Percentiles rank a stretch among this genome's conserved stretches.
Evolutionary conservation across 257 asterid species (phyloP).

Genomic region (Nicotiana obtusifolia): DNA sequence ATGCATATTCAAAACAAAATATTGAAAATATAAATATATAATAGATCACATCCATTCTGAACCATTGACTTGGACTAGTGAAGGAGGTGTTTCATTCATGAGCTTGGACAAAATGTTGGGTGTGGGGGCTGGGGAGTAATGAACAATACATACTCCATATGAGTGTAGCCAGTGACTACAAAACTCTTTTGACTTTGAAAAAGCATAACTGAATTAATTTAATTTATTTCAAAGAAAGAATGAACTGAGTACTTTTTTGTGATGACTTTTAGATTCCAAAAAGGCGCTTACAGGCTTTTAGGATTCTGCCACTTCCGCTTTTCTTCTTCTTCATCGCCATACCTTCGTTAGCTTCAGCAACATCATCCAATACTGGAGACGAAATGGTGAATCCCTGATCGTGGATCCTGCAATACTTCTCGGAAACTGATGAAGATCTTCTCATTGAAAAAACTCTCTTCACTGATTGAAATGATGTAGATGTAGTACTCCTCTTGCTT

Average conservation of each 20-base stretch:
- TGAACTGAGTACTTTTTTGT: neutral
- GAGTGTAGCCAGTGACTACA: neutral
- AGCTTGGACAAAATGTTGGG: neutral
- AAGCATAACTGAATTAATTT: neutral
- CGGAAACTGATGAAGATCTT: slow-evolving; percentile 45
- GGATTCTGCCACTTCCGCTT: slow-evolving; percentile 26
- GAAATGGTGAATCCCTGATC: slow-evolving; percentile 30
- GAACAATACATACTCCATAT: neutral
- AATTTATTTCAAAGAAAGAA: neutral
- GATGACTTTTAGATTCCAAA: slow-evolving; percentile 24
- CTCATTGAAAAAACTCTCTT: slow-evolving; percentile 30
- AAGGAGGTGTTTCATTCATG: neutral
- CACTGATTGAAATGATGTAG: slow-evolving; percentile 23
- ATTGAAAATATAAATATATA: neutral
- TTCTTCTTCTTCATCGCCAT: slow-evolving; percentile 9
- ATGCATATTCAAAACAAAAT: neutral
- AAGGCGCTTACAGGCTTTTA: slow-evolving; percentile 44
- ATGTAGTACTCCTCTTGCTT: neutral
- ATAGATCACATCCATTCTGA: neutral
- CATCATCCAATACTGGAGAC: slow-evolving; percentile 16
- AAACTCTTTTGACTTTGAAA: neutral
- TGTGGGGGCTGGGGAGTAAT: neutral
- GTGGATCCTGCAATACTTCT: slow-evolving; percentile 46
- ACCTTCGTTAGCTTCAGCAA: neutral
- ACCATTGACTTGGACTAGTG: neutral